A percentile compares a stretch with the other conserved stretches of the same genome.
Evolutionary conservation across 495 filamentous ascomycete genomes (phyloP).

Genomic region (Penicillium subrubescens): DNA sequence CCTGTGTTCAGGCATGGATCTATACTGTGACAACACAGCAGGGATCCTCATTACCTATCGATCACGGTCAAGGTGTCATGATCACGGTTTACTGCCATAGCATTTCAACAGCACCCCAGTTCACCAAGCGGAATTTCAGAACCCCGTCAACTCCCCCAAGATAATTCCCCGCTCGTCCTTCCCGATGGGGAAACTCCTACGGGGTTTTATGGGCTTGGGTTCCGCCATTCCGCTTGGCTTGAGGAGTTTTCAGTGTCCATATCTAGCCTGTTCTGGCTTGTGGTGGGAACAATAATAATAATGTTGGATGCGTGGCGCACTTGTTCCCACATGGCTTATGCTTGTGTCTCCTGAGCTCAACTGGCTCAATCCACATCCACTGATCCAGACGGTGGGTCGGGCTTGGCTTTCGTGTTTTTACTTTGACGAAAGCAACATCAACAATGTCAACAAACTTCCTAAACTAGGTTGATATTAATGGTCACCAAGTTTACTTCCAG

Average conservation of each 20-base stretch:
- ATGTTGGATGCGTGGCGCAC: not conserved
- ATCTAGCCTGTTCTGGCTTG: not conserved
- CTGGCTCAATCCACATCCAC: not conserved
- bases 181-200: conserved; percentile 14
- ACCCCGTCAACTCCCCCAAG: not conserved
- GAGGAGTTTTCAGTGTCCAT: not conserved
- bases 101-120: not conserved
- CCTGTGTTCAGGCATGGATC: not conserved
- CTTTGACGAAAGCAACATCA: not conserved
- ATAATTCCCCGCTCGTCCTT: conserved; percentile 11
- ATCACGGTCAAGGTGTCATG: not conserved
- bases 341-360: not conserved
- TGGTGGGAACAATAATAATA: too few relatives aligned
- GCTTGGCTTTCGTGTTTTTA: not conserved
- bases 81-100: not conserved
- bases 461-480: not conserved
- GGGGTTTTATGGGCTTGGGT: not conserved
- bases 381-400: not conserved
- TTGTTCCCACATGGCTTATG: conserved; percentile 13
- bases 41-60: not conserved
- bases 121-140: not conserved
- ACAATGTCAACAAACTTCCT: not conserved
- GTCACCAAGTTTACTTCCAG: not conserved
- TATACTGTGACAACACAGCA: not conserved
- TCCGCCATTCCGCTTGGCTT: not conserved